These are phyloP conservation scores for Peronospora farinosa DNA, from an alignment of 352 stramenopile genomes.

Conservation along the genomic window DNA sequence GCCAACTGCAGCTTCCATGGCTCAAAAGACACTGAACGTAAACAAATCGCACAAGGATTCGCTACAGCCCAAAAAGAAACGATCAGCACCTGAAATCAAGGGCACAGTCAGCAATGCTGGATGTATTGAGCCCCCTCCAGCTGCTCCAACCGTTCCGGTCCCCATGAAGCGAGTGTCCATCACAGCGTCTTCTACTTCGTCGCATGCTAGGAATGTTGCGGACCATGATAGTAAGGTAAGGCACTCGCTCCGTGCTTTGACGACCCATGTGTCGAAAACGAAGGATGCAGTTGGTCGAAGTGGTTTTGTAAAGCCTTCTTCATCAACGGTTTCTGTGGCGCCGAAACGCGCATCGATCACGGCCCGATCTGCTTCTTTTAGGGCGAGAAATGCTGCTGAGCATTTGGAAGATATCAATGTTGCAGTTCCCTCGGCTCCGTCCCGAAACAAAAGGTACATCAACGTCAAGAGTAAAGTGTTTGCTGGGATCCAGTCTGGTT, in stretches of 20 bases:
- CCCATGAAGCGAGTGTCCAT: slow-evolving; percentile 30
- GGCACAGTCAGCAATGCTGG: slow-evolving; percentile 16
- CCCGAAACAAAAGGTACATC: slow-evolving; percentile 36
- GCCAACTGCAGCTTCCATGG: slow-evolving; percentile 24
- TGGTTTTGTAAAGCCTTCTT: slow-evolving; percentile 13
- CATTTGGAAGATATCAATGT: slow-evolving; percentile 3
- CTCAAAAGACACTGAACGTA: slow-evolving; percentile 22
- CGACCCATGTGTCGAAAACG: slow-evolving; percentile 6
- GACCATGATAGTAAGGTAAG: background rate
- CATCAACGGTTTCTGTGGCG: slow-evolving; percentile 16
- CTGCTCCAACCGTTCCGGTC: slow-evolving; percentile 22
- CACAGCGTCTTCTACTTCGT: slow-evolving; percentile 29
- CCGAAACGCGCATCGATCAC: slow-evolving; percentile 32
- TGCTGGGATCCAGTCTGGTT: slow-evolving; percentile 20
- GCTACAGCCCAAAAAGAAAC: slow-evolving; percentile 15
- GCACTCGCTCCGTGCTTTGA: background rate
- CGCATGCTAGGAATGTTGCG: slow-evolving; percentile 17
- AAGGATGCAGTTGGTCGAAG: slow-evolving; percentile 11
- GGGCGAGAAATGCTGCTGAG: slow-evolving; percentile 29
- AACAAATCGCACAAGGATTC: slow-evolving; percentile 9
- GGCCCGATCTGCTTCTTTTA: slow-evolving; percentile 28
- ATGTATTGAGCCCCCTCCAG: slow-evolving; percentile 21
- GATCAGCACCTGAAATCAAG: slow-evolving; percentile 12
- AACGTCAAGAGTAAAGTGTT: slow-evolving; percentile 54
- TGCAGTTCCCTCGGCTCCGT: background rate